Percentiles rank a stretch among this genome's conserved stretches.
phyloP scores from a whole-genome alignment of 2,329 filamentous ascomycete genomes.

The Alternaria solani region DNA sequence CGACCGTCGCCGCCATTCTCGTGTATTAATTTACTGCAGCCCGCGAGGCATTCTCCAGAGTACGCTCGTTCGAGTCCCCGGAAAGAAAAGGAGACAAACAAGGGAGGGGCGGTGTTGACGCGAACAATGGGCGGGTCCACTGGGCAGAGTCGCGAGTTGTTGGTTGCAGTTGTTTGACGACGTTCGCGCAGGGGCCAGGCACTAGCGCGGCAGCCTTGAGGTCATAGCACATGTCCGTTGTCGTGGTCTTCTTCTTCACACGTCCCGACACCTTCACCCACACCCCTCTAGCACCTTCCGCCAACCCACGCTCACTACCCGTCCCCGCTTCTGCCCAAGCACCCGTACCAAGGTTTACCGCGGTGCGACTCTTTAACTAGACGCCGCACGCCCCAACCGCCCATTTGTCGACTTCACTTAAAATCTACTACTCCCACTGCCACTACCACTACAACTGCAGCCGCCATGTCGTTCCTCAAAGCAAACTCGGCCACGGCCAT shows the following conservation, averaged over 20 bases:
- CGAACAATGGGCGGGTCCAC: slow-evolving; percentile 26
- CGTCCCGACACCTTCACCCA: slow-evolving; percentile 1
- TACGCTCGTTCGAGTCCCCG: background rate
- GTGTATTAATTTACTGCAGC: slow-evolving; percentile 19
- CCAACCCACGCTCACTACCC: slow-evolving; percentile 11
- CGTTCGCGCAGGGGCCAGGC: slow-evolving; percentile 19
- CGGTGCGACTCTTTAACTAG: slow-evolving; percentile 46
- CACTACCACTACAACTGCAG: background rate
- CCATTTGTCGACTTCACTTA: background rate
- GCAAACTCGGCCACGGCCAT: slow-evolving; percentile 41
- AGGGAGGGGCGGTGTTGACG: slow-evolving; percentile 24
- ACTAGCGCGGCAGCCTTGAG: slow-evolving; percentile 24
- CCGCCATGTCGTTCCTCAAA: slow-evolving; percentile 49
- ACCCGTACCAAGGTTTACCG: slow-evolving; percentile 2
- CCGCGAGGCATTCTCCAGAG: slow-evolving; percentile 33
- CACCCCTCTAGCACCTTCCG: background rate
- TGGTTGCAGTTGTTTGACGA: slow-evolving; percentile 30
- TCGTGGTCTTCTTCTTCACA: slow-evolving; percentile 5
- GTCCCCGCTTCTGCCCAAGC: background rate
- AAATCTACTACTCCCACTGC: background rate
- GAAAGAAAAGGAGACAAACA: slow-evolving; percentile 35
- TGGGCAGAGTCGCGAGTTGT: slow-evolving; percentile 26
- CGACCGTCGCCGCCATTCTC: slow-evolving; percentile 69
- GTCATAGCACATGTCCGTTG: slow-evolving; percentile 20
- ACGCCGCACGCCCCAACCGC: slow-evolving; percentile 33